These are phyloP conservation scores for Apiospora koreana DNA, from an alignment of 2,329 filamentous ascomycete species.

Conservation along the genomic window DNA sequence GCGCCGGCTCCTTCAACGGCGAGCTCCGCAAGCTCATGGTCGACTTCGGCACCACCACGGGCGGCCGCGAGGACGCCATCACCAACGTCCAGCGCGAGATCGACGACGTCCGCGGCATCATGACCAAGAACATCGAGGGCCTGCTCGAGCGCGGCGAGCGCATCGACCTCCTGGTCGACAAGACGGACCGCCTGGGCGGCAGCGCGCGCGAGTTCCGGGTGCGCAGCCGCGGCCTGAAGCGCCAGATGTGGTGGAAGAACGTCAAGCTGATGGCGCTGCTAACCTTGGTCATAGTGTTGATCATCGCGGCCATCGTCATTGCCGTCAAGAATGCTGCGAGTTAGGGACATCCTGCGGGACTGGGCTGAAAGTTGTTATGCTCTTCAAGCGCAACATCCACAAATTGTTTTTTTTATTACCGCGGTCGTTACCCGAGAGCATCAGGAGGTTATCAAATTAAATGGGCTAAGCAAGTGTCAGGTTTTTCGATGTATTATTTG, in stretches of 20 bases:
- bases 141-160: slow-evolving; percentile 88
- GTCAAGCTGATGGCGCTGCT: slow-evolving; percentile 87
- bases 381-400: not conserved
- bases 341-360: not conserved
- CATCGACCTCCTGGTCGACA: slow-evolving; percentile 91
- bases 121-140: slow-evolving; percentile 93
- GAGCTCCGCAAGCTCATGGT: slow-evolving; percentile 77
- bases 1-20: slow-evolving; percentile 83
- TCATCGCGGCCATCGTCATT: slow-evolving; percentile 57
- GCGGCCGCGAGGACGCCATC: slow-evolving; percentile 78
- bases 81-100: slow-evolving; percentile 85
- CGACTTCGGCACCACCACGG: slow-evolving; percentile 78
- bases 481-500: slow-evolving; percentile 2
- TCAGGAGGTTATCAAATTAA: not conserved
- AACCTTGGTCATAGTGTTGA: slow-evolving; percentile 64
- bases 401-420: not conserved
- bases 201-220: slow-evolving; percentile 90
- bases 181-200: slow-evolving; percentile 89
- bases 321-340: slow-evolving; percentile 45
- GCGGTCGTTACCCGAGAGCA: not conserved
- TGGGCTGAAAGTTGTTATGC: not conserved
- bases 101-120: slow-evolving; percentile 87
- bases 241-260: slow-evolving; percentile 99
- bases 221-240: slow-evolving; percentile 79
- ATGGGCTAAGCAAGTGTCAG: slow-evolving; percentile 3